These are phyloP conservation scores for Pugionium cornutum DNA, from an alignment of 345 rosid species.

Conservation along the genomic window DNA sequence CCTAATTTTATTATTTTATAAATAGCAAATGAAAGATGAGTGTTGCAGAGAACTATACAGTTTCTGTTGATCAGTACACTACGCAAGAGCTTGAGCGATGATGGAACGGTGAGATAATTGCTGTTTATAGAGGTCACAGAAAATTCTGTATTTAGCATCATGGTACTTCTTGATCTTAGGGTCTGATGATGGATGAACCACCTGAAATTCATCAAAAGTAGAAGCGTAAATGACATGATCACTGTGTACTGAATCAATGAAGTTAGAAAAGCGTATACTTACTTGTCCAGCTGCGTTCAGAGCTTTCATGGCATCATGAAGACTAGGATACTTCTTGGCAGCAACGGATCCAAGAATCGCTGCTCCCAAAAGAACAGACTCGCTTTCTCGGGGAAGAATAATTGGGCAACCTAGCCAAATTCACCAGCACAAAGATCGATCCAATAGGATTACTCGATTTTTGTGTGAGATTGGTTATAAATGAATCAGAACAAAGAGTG, in stretches of 20 bases:
- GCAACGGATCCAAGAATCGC: conserved; percentile 95
- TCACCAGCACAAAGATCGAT: background rate
- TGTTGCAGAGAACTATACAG: conserved; percentile 26
- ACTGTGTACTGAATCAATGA: background rate
- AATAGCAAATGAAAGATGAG: conserved; percentile 13
- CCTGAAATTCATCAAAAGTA: conserved; percentile 43
- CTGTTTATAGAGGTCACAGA: conserved; percentile 71
- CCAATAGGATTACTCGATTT: background rate
- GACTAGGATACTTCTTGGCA: conserved; percentile 63
- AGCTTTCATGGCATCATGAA: conserved; percentile 83
- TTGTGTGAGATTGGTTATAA: background rate
- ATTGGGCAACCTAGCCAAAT: conserved; percentile 73
- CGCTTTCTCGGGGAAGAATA: conserved; percentile 86
- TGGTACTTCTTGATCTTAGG: conserved; percentile 86
- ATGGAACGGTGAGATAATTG: conserved; percentile 72
- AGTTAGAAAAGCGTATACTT: conserved; percentile 43
- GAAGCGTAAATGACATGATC: background rate
- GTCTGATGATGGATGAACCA: conserved; percentile 74
- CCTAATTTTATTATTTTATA: background rate
- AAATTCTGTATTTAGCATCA: conserved; percentile 77
- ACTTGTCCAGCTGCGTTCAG: conserved; percentile 90
- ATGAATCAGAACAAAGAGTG: conserved; percentile 3
- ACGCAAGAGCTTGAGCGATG: conserved; percentile 69
- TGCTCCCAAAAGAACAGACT: conserved; percentile 88
- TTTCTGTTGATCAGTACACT: conserved; percentile 22